Conservation (phyloP, 176 grass and related monocot genomes). For the Canna indica region DNA sequence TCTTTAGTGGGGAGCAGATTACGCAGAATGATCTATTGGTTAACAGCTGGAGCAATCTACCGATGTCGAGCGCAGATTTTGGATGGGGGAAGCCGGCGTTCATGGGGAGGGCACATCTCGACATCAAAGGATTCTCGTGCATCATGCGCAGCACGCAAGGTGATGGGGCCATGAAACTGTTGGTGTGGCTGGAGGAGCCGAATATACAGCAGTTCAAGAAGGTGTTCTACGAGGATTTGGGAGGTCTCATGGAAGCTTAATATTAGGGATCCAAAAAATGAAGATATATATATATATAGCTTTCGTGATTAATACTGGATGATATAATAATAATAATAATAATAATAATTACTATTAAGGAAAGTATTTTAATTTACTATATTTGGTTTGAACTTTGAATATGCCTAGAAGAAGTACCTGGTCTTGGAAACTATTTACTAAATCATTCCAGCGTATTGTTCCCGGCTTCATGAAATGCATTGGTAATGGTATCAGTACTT, state of each 20-base stretch:
- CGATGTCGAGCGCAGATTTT: slow-evolving; percentile 1
- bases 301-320: no score
- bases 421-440: no score
- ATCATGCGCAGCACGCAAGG: neutral
- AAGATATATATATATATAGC: no score
- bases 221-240: neutral
- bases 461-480: no score
- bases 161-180: slow-evolving; percentile 7
- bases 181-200: slow-evolving; percentile 7
- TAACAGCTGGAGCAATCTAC: neutral
- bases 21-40: neutral
- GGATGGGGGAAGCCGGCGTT: slow-evolving; percentile 23
- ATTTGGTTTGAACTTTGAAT: no score
- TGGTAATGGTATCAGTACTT: no score
- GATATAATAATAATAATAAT: no score
- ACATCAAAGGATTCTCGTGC: neutral
- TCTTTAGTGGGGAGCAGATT: neutral
- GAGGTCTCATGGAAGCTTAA: no score
- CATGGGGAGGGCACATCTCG: slow-evolving; percentile 1
- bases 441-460: no score
- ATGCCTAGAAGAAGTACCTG: no score
- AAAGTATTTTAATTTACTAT: no score
- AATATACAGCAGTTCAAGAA: neutral
- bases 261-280: neutral
- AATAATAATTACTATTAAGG: no score